These are phyloP conservation scores for Pichia sp. DNA, from an alignment of 1,139 yeast species.

Conservation along the genomic window DNA sequence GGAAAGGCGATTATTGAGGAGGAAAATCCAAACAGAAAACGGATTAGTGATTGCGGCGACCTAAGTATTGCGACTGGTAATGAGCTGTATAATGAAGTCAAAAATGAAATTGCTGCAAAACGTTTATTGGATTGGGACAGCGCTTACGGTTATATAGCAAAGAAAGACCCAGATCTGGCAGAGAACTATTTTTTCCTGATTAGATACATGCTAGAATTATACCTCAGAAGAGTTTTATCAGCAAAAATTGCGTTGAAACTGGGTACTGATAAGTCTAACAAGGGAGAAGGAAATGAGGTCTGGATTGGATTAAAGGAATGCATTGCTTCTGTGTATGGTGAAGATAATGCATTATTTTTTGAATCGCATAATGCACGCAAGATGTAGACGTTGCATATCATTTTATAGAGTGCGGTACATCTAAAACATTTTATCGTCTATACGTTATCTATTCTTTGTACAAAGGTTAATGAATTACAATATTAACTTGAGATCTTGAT, in stretches of 20 bases:
- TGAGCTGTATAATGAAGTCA: slow-evolving; percentile 22
- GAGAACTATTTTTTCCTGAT: slow-evolving; percentile 24
- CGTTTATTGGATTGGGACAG: slow-evolving; percentile 18
- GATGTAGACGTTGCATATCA: not conserved
- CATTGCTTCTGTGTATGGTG: slow-evolving; percentile 20
- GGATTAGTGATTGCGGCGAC: slow-evolving; percentile 25
- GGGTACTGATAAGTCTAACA: slow-evolving; percentile 23
- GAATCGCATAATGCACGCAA: slow-evolving; percentile 18
- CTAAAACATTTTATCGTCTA: no score
- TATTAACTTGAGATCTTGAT: slow-evolving; percentile 16
- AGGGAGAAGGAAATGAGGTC: slow-evolving; percentile 10
- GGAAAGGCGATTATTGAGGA: not conserved
- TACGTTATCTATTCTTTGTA: not conserved
- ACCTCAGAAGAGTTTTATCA: slow-evolving; percentile 27
- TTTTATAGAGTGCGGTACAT: not conserved
- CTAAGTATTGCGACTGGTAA: slow-evolving; percentile 27
- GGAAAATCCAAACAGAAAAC: slow-evolving; percentile 3
- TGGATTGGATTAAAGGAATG: slow-evolving; percentile 18
- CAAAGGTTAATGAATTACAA: slow-evolving; percentile 3
- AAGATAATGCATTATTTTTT: slow-evolving; percentile 25
- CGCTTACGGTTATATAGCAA: slow-evolving; percentile 13
- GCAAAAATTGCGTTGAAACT: slow-evolving; percentile 25
- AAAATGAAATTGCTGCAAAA: slow-evolving; percentile 17
- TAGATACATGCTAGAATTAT: slow-evolving; percentile 28
- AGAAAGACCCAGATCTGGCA: slow-evolving; percentile 19